Evolutionary conservation across 2,329 filamentous ascomycete genomes (phyloP), one percentile per base, ranked within the genome.

Genomic region (Bipolaris zeicola): DNA sequence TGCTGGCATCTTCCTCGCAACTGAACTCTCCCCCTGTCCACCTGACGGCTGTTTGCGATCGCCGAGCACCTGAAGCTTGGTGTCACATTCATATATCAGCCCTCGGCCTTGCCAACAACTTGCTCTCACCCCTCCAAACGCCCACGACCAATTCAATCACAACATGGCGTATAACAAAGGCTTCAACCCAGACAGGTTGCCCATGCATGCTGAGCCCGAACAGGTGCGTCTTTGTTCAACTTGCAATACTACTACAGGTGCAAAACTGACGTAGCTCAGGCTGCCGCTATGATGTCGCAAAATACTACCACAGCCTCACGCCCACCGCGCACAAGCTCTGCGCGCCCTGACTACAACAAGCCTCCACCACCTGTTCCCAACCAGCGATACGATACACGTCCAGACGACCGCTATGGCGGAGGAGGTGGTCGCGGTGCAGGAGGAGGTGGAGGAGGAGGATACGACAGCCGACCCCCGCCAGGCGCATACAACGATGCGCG

Each of bases 131-230:
- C 58, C 33, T 52, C 38, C 28, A 10, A 42, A 51, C 24, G 50
- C 39, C 33, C 18, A 31, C 49, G 51, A 54, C 31, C 31, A 22
- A 26, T 18, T 26, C 14, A 22, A 22, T 22, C 39, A 16, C 38
- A 34, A 64, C 59, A 98, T 98, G 94, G 94, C 94, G 54, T 98
- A 98, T 83, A 96, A 96, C 79, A 88, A 87, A 76, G 86, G 89
- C 53, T 95, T 92, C 81, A 96, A 99, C 77, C 93, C 93, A 33
- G 94, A 99, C 81, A 91, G 92, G 74, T 87, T 99, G 63, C 94
- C 94, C 74, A 92, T 92, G 90, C 90, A 92, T 74, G 89, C 89
- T 59, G 89, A 92, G 78, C 89, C 90, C 41, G 89, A 92, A 64
- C 82, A 86, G 78, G 87, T 89, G 80, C 55, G 69, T 67, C 79